Conservation (phyloP, 2,329 filamentous ascomycete genomes). For the Colletotrichum musicola region DNA sequence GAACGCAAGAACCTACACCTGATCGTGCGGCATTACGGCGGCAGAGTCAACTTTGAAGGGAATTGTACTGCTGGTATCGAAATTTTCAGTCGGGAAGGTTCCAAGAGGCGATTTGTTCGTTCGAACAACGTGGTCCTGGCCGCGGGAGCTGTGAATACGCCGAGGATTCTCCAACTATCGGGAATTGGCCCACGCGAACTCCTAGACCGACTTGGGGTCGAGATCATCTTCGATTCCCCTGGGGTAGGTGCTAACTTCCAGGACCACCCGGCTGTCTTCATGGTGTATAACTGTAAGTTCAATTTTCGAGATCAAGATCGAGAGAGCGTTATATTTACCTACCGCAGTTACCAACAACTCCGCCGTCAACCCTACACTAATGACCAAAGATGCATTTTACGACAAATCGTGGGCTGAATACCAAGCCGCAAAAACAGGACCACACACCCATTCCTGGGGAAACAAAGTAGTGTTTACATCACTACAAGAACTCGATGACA, state of each 20-base stretch:
- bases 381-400: slow-evolving; percentile 43
- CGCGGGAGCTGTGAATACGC: slow-evolving; percentile 65
- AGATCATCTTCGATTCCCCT: slow-evolving; percentile 66
- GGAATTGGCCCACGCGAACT: slow-evolving; percentile 63
- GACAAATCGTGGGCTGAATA: slow-evolving; percentile 43
- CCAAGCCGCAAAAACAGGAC: slow-evolving; percentile 41
- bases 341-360: slow-evolving; percentile 31
- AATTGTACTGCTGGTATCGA: slow-evolving; percentile 51
- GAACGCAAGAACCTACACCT: slow-evolving; percentile 41
- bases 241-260: slow-evolving; percentile 52
- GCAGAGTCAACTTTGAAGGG: slow-evolving; percentile 45
- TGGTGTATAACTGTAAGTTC: slow-evolving; percentile 48
- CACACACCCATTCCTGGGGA: slow-evolving; percentile 43
- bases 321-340: not conserved
- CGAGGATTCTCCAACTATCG: slow-evolving; percentile 68
- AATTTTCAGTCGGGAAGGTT: slow-evolving; percentile 34
- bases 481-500: slow-evolving; percentile 35
- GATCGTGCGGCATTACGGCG: slow-evolving; percentile 42
- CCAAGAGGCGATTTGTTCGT: slow-evolving; percentile 21
- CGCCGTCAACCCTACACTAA: slow-evolving; percentile 30
- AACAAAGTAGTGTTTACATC: slow-evolving; percentile 42
- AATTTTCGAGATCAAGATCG: slow-evolving; percentile 11
- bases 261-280: slow-evolving; percentile 51
- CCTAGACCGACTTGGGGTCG: slow-evolving; percentile 58
- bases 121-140: slow-evolving; percentile 48